Evolutionary conservation across 768 basidiomycete species (phyloP), one percentile per base, ranked within the genome.

Genomic region (Xanthoconium stramineum): DNA sequence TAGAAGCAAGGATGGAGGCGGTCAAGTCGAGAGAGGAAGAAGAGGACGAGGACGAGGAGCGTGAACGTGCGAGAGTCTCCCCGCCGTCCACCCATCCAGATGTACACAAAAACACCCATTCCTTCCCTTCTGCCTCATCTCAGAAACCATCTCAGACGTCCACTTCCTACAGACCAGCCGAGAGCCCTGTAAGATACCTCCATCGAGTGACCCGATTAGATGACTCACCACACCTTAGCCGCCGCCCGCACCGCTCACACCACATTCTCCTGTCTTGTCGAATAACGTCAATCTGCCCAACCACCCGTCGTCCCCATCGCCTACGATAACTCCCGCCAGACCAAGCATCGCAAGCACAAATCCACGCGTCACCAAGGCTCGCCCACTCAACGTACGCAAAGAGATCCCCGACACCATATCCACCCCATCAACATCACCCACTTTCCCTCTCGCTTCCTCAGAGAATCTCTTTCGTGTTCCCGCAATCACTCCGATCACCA

Each of bases 21-120:
- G 82, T 92, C 55, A 83, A 79, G 61, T 77, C 83, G 2, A 77
- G 84, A 43, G 86, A 89, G 52, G 90, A 92, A 52, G 91, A 91
- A 65, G 89, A 91, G 57, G 88, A 89, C 32, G 89, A 91, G 65
- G 89, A 90, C 55, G 87, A 89, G 58, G 87, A 89, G 59, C 74
- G 66, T 49, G 81, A 80, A 59, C 71, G 78, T 60, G 67, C 65
- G 37, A 67, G 67, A 60, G 61, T 63, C 54, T 63, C 65, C 56
- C 59, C 65, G 59, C 52, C 63, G 30, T 55, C 64, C 56, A 56
- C 57, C 2, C 60, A 56, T 35, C 12, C 58, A 29, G 63, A 68
- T 45, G 50, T 19, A 44, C 65, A 36, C 47, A 72, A 66, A 57
- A 60, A 59, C 29, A 8, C 57, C 33, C 58, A 55, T 12, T 19